Percentiles rank a stretch among this genome's conserved stretches.
These are phyloP conservation scores for Ascoidea tarda DNA, from an alignment of 805 yeast genomes.

Conservation along the genomic window DNA sequence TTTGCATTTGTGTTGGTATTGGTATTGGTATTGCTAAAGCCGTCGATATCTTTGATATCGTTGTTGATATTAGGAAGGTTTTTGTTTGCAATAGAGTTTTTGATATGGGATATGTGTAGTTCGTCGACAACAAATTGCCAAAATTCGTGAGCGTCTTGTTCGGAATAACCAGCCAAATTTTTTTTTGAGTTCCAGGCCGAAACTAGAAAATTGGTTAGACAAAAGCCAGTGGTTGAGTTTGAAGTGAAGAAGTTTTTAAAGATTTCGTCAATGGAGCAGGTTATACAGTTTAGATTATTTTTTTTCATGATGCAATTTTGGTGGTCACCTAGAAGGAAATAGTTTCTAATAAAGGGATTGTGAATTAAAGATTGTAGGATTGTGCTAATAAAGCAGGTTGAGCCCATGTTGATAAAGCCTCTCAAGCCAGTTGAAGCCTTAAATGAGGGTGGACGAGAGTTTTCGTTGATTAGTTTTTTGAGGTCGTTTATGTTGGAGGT, in stretches of 20 bases:
- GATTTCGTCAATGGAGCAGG: slow-evolving; percentile 76
- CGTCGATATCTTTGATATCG: background rate
- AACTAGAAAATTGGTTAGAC: slow-evolving; percentile 66
- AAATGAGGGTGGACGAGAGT: slow-evolving; percentile 27
- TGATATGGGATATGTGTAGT: slow-evolving; percentile 40
- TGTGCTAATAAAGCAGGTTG: slow-evolving; percentile 94
- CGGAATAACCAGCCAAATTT: slow-evolving; percentile 86
- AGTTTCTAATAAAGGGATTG: slow-evolving; percentile 73
- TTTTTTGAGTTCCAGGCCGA: slow-evolving; percentile 82
- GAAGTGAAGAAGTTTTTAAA: slow-evolving; percentile 64
- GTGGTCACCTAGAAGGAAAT: slow-evolving; percentile 66
- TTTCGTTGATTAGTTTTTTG: slow-evolving; percentile 15
- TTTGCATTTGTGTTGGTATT: slow-evolving; percentile 2
- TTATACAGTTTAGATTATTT: slow-evolving; percentile 35
- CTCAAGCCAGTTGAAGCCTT: slow-evolving; percentile 65
- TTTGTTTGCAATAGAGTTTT: too few species aligned
- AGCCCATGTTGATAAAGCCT: slow-evolving; percentile 89
- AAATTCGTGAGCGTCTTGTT: slow-evolving; percentile 98
- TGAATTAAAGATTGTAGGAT: slow-evolving; percentile 83
- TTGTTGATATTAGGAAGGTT: background rate
- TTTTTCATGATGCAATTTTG: slow-evolving; percentile 30
- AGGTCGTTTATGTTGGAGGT: slow-evolving; percentile 5
- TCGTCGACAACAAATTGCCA: slow-evolving; percentile 86
- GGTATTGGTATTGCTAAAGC: background rate
- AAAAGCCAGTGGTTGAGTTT: slow-evolving; percentile 49